Evolutionary conservation across 306 rosid species (phyloP), one percentile per base, ranked within the genome.

Genomic region (Lathyrus aphaca): DNA sequence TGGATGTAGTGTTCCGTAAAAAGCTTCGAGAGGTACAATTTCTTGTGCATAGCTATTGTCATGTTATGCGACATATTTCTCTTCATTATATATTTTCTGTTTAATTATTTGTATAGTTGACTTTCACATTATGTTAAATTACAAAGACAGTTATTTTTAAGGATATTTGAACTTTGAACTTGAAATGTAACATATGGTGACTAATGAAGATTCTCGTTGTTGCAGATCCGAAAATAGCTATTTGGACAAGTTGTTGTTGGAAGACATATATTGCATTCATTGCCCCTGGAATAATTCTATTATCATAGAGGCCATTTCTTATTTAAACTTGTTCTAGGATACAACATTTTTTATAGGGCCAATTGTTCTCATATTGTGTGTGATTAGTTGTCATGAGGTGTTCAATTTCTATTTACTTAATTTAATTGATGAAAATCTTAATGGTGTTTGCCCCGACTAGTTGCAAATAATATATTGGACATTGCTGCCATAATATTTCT

Each of bases 1-100:
- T 94, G 89, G 99, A 94, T 80, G 95, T 94, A 39, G 87, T 77
- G 42, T 94, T 94, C 82, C 97, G 95, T 68, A 88, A 88, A 66
- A 94, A 91, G 68, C 99, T 94, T 71, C 99, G 97, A 4, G 99
- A 91, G 99, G 99, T 94, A 81, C 77, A 38, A 11, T 10, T 5
- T 44, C 44, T n/a, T 57, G 59, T 64, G 39, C 61, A 55, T 48
- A 10, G 17, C 23, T 19, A 21, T 37, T 50, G 32, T 7, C 63
- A 55, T 66, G 37, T 57, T 67, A 30, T 61, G 57, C 68, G 60
- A 51, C 17, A 40, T n/a, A 35, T 38, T 42, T 55, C 38, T 68
- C 29, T 66, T 49, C 50, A 38, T 42, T 44, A 44, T 21, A 45
- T 40, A 63, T 65, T 74, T 25, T 55, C 64, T 45, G 21, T 38